A percentile compares a stretch with the other conserved stretches of the same genome.
These are phyloP conservation scores for Cynara cardunculus DNA, from an alignment of 129 eudicot genomes.

Conservation along the genomic window DNA sequence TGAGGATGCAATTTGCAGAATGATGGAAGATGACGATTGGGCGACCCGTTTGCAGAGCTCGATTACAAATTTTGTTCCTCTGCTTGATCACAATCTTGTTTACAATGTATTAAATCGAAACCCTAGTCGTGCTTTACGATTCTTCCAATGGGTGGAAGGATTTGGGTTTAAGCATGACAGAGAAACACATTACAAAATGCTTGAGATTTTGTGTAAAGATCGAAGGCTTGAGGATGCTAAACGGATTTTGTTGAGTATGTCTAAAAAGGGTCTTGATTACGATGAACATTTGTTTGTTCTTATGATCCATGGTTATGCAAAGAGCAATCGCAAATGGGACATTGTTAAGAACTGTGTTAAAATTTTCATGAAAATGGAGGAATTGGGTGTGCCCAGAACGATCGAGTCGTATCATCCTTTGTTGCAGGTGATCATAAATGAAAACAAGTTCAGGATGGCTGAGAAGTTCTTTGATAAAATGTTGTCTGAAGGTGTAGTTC, in stretches of 20 bases:
- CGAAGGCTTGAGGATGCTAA: constrained; percentile 70
- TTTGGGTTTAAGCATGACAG: constrained; percentile 46
- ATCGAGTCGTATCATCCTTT: constrained; percentile 48
- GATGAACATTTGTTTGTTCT: constrained; percentile 78
- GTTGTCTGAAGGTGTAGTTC: constrained; percentile 64
- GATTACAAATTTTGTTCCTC: constrained; percentile 47
- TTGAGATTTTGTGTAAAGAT: constrained; percentile 56
- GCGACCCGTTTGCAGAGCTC: constrained; percentile 65
- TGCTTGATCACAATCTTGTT: constrained; percentile 50
- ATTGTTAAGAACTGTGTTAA: constrained; percentile 72
- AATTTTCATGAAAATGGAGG: constrained; percentile 59
- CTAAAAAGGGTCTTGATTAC: constrained; percentile 52
- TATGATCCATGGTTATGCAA: constrained; percentile 59
- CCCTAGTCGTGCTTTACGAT: constrained; percentile 60
- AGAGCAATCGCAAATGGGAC: constrained; percentile 39
- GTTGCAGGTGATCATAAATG: constrained; percentile 55
- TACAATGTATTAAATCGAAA: constrained; percentile 49
- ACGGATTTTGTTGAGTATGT: constrained; percentile 56
- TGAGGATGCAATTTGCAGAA: constrained; percentile 51
- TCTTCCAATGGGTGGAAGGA: constrained; percentile 65
- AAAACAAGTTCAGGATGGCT: constrained; percentile 64
- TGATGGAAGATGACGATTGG: constrained; percentile 74
- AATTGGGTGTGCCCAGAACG: constrained; percentile 56
- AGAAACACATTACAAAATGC: constrained; percentile 46
- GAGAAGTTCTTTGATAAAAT: constrained; percentile 67